A percentile compares a stretch with the other conserved stretches of the same genome.
Conservation (phyloP, 1,284 basidiomycete species). For the Fomitopsis schrenkii region DNA sequence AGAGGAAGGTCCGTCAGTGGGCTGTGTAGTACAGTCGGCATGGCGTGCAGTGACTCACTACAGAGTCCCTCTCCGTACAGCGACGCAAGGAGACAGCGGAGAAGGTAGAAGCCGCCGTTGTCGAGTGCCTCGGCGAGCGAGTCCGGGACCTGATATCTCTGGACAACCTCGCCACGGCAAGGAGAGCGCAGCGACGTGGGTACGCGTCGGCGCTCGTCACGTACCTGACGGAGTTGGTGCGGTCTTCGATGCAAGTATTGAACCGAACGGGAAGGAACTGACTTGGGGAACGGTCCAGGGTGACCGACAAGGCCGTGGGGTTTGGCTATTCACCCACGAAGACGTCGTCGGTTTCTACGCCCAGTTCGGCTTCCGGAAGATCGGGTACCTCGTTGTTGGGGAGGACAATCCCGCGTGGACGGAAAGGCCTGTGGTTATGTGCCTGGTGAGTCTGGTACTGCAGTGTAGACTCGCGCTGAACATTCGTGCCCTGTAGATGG, state of each 20-base stretch:
- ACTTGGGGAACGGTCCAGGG: background rate
- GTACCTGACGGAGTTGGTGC: background rate
- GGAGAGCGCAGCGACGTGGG: background rate
- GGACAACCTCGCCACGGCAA: background rate
- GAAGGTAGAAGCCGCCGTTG: background rate
- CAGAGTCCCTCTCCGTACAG: background rate
- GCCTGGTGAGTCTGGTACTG: background rate
- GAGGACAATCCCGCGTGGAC: conserved; percentile 7
- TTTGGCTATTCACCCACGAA: conserved; percentile 2
- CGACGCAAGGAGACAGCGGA: background rate
- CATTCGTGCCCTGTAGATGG: background rate
- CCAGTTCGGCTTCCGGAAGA: background rate
- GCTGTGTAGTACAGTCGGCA: background rate
- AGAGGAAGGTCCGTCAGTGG: background rate
- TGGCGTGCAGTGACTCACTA: background rate
- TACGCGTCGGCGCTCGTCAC: conserved; percentile 4
- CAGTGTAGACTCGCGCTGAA: background rate
- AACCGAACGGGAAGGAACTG: background rate
- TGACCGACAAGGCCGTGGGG: background rate
- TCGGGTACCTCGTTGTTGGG: background rate
- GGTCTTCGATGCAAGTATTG: background rate
- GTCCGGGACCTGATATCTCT: background rate
- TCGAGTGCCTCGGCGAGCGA: background rate
- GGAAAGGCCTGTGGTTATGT: background rate
- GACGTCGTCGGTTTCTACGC: conserved; percentile 2